A percentile compares a stretch with the other conserved stretches of the same genome.
Conservation (phyloP, 371 early-diverging fungal species). For the Zancudomyces culisetae region DNA sequence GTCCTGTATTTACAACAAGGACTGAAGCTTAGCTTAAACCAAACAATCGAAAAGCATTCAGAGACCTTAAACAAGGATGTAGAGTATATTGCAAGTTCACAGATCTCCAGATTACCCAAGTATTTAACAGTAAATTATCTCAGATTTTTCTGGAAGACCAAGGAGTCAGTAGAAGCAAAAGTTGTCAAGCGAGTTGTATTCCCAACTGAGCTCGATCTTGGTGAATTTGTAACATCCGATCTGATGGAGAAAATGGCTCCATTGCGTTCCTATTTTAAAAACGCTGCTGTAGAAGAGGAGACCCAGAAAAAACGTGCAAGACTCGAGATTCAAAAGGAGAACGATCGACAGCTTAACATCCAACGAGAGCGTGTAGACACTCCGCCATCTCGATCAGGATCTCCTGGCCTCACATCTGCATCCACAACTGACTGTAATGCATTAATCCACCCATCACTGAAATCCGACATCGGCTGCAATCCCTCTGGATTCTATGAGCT, state of each 20-base stretch:
- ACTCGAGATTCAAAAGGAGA: neutral
- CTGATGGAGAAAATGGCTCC: conserved; percentile 57
- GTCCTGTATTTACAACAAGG: conserved; percentile 26
- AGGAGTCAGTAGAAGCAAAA: conserved; percentile 73
- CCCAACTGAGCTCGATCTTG: conserved; percentile 74
- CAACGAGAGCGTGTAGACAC: neutral
- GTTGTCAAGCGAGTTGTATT: conserved; percentile 83
- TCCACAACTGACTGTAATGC: neutral
- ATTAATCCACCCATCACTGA: conserved; percentile 45
- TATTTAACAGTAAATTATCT: conserved; percentile 84
- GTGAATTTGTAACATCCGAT: conserved; percentile 67
- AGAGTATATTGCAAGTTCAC: conserved; percentile 49
- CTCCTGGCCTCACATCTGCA: neutral
- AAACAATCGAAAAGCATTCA: conserved; percentile 79
- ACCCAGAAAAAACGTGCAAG: conserved; percentile 32
- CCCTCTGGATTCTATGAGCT: conserved; percentile 63
- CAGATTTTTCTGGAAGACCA: conserved; percentile 89
- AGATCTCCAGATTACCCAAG: conserved; percentile 63
- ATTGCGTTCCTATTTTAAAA: conserved; percentile 47
- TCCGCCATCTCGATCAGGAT: neutral
- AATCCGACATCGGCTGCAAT: conserved; percentile 60
- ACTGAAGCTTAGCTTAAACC: conserved; percentile 29
- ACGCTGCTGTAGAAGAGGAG: conserved; percentile 49
- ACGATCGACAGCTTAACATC: neutral
- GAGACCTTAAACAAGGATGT: conserved; percentile 57